phyloP scores from a whole-genome alignment of 1,284 basidiomycete genomes.

The Phlebopus sp. region DNA sequence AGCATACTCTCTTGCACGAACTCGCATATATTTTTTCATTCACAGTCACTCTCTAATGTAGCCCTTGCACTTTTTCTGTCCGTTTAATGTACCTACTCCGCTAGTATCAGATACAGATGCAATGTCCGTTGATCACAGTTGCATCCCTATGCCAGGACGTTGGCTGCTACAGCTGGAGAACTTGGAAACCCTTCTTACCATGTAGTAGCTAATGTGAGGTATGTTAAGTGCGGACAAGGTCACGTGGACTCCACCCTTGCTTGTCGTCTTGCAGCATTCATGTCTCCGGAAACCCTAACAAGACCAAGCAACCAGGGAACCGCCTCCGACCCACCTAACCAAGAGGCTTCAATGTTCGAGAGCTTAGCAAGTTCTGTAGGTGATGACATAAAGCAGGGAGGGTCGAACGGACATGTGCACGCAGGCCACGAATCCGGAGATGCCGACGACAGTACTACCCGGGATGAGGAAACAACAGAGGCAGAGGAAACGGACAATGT shows the following conservation, averaged over 20 bases:
- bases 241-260: too few relatives aligned
- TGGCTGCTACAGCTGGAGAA: too few relatives aligned
- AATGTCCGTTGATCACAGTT: too few relatives aligned
- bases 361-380: background rate
- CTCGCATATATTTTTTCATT: background rate
- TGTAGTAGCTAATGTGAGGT: too few relatives aligned
- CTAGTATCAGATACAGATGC: too few relatives aligned
- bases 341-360: conserved; percentile 7
- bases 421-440: background rate
- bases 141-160: too few relatives aligned
- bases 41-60: conserved; percentile 8
- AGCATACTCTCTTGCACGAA: conserved; percentile 3
- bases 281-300: conserved; percentile 13
- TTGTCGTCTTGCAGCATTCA: background rate
- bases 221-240: too few relatives aligned
- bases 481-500: conserved; percentile 4
- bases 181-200: too few relatives aligned
- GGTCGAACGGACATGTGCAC: conserved; percentile 20
- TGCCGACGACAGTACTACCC: conserved; percentile 1
- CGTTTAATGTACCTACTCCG: too few relatives aligned
- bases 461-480: conserved; percentile 4
- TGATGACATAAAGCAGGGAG: conserved; percentile 2
- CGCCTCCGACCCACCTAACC: background rate
- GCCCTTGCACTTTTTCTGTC: background rate
- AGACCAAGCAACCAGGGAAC: background rate